Evolutionary conservation across 495 filamentous ascomycete genomes (phyloP).

Genomic region (Penicillium robsamsonii): DNA sequence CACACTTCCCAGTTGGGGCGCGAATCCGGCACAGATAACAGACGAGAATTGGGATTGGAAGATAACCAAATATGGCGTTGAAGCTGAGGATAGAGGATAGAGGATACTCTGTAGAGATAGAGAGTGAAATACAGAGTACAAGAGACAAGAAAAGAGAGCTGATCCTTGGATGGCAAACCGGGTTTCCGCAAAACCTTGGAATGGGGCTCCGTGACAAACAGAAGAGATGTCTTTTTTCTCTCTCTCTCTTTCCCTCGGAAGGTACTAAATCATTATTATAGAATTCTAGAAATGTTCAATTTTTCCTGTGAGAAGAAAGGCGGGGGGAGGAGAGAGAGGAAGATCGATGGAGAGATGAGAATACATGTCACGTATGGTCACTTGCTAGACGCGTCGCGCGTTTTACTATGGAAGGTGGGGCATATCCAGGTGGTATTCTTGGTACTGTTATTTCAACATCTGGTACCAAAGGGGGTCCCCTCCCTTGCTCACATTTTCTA

Average conservation of each 20-base stretch:
- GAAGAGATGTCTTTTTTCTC: neutral
- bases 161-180: neutral
- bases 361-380: conserved; percentile 34
- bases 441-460: neutral
- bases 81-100: conserved; percentile 1
- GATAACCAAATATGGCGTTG: neutral
- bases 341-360: conserved; percentile 18
- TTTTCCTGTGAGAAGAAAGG: conserved; percentile 9
- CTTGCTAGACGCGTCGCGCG: conserved; percentile 32
- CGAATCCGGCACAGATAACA: conserved; percentile 12
- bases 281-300: conserved; percentile 9
- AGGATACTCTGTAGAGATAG: neutral
- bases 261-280: conserved; percentile 20
- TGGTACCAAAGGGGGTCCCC: conserved; percentile 6
- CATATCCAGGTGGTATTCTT: neutral
- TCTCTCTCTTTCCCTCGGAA: neutral
- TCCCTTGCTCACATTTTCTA: conserved; percentile 10
- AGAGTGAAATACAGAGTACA: conserved; percentile 15
- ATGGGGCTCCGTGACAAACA: conserved; percentile 1
- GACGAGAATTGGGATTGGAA: conserved; percentile 1
- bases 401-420: conserved; percentile 14
- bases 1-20: conserved; percentile 1
- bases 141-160: neutral
- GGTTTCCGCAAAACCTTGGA: neutral
- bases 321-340: conserved; percentile 20